Base-by-base conservation (phyloP, 1,284 basidiomycete genomes). In the Mrakiaceae sp. region DNA sequence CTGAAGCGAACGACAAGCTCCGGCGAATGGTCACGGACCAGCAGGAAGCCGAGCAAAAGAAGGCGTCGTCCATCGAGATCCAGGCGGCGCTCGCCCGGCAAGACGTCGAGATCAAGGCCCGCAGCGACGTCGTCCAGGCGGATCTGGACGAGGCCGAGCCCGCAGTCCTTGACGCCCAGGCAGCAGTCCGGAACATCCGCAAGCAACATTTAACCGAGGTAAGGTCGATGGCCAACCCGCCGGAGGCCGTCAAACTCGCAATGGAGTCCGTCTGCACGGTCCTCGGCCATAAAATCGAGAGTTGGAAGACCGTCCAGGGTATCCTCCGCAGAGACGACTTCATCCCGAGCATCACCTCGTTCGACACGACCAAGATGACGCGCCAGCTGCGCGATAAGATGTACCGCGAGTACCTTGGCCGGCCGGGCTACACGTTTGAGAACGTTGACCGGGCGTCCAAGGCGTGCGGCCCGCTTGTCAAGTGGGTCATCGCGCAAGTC, bases 221-320 rank as follows among this genome's bases (percentile, higher is more conserved):
- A 44, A 85, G 97, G 72, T 86, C 92, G 10, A 98, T 99, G 94
- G 90, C 92, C 56, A 98, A 98, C 73, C 96, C 96, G 58, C 96
- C 96, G 0, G 93, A 97, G 73, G 88, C 91, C 8, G 95, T 99
- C 73, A 98, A 98, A 77, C 78, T 95, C 60, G 90, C 96, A 12
- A 98, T 99, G 95, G 96, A 99, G 74, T 97, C 93, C 1, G 95
- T 97, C 48, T 99, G 96, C 76, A 95, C 91, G 12, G 82, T 97
- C 47, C 84, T 99, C n/a, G 96, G 96, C 9, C 89, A 97, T 79
- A 92, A 93, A 77, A 89, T 96, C 71, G 94, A 98, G 70, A 75
- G 77, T 63, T 99, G 96, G 97, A 87, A 92, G 71, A 85, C 91
- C 1, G 94, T 99, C 2, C 95, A 98, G 75, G 87, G 87, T 71